Evolutionary conservation across 2,329 filamentous ascomycete species (phyloP), one percentile per base, ranked within the genome.

Genomic region (Penicillium concentricum): DNA sequence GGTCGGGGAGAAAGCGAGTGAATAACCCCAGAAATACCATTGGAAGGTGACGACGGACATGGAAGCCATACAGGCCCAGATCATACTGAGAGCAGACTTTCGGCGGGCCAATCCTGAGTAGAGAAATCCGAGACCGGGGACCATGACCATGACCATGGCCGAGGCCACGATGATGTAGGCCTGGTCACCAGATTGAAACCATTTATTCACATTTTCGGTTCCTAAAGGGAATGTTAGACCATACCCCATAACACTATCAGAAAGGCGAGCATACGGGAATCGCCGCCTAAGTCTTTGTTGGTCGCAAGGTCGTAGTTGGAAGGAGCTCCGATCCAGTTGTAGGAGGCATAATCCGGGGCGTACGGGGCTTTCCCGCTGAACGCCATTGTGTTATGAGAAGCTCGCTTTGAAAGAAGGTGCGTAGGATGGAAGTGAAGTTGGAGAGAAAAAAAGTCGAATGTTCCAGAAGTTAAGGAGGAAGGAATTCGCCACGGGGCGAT

Each of bases 21-120:
- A 96, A 77, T 96, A 99, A 37, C 94, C 94, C 93, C 94, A 97
- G 76, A 99, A 97, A 72, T 97, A 97, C 94, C 94, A 99, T 79
- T 99, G 94, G 81, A 99, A 97, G 55, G 90, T 89, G 74, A 97
- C 83, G 72, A 97, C 87, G 46, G 90, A 92, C 72, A 89, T 89
- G 45, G 92, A 94, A 74, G 89, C 93, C 90, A 99, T 95, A 78
- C 89, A 92, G 15, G 93, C 92, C 91, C 92, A 97, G 71, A 99
- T 94, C 82, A 97, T 89, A 62, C 92, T 96, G 42, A 99, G 84
- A 30, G 94, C 94, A 5, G 94, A 97, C 81, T 99, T 99, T 82
- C 94, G 87, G 65, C 94, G 89, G n/a, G 94, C 93, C 65, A 97
- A 88, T 65, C 94, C 94, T 13, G 93, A 97, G 81, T 99, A 99